Evolutionary conservation across 345 rosid species (phyloP).

Genomic region (Eucalyptus pauciflora): DNA sequence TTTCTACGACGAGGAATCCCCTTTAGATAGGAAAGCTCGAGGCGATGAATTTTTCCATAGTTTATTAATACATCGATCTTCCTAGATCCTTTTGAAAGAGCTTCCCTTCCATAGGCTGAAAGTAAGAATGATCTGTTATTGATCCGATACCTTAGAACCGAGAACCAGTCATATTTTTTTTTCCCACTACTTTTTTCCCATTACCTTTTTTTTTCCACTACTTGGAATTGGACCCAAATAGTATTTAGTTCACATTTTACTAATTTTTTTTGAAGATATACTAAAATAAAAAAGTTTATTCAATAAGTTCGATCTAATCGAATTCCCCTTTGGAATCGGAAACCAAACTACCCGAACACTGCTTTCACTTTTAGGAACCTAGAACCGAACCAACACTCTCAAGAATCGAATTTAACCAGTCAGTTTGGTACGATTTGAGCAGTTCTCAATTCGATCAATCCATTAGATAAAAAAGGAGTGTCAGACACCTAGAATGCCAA

Average conservation of each 20-base stretch:
- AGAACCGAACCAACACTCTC: fast-evolving
- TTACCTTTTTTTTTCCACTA: too few species aligned
- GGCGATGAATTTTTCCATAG: neutral
- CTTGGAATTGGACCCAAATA: fast-evolving
- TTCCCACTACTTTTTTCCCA: too few species aligned
- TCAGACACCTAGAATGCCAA: too few species aligned
- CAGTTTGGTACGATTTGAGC: fast-evolving
- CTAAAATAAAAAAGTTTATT: too few species aligned
- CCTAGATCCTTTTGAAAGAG: neutral
- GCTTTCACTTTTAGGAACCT: too few species aligned
- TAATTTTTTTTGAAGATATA: too few species aligned
- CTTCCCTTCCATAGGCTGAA: neutral
- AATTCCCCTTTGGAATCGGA: fast-evolving
- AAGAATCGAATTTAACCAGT: fast-evolving
- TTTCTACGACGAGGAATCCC: neutral
- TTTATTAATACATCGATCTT: neutral
- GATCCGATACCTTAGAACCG: fast-evolving
- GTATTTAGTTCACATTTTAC: too few species aligned
- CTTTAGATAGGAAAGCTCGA: neutral
- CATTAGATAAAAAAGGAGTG: too few species aligned
- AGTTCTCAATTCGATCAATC: fast-evolving
- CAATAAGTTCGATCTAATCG: fast-evolving
- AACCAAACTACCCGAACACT: fast-evolving
- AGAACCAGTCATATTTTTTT: fast-evolving
- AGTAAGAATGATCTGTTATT: fast-evolving